Evolutionary conservation across 106 monocot genomes (phyloP), one percentile per base, ranked within the genome.

Genomic region (Xerophyta viscosa): DNA sequence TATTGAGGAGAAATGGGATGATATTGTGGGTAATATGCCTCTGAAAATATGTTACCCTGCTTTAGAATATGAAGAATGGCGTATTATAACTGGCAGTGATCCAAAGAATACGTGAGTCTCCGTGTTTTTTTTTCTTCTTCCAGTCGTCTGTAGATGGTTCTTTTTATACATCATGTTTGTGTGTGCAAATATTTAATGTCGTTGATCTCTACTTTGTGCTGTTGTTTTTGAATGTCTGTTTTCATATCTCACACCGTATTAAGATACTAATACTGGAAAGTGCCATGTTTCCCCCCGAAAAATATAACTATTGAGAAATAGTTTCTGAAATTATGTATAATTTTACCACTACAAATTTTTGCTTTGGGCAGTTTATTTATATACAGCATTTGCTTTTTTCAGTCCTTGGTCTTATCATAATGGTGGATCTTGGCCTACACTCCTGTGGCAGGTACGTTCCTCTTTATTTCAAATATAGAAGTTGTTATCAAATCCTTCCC

Each of bases 331-430:
- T n/a, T n/a, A n/a, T n/a, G n/a, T n/a, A n/a, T 15, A 39, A 2
- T 39, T 39, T 39, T 10, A 39, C 13, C 39, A 39, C 39, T 39
- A 39, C 15, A 15, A 39, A 15, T 15, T 7, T 1, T 19, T 46
- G 15, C 8, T 18, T 42, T 64, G 57, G 58, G 39, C 29, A 4
- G 28, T 22, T 50, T 28, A 28, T 20, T 54, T 31, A 54, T 45
- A 61, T 46, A 61, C 20, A 13, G 11, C 18, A 0, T 44, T 17
- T 52, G 6, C 22, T 11, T 20, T 19, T 54, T 81, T 61, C 87
- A 92, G 92, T 28, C 79, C 92, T 52, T 92, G 92, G 92, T 92
- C 92, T 2, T 92, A 83, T 63, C 83, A 88, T 60, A 93, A 88
- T 67, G 93, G 83, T 36, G 93, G 93, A 48, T 93, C 87, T 41